Percentiles rank a stretch among this genome's conserved stretches.
phyloP scores from a whole-genome alignment of 306 rosid genomes.

The Gleditsia sinensis region DNA sequence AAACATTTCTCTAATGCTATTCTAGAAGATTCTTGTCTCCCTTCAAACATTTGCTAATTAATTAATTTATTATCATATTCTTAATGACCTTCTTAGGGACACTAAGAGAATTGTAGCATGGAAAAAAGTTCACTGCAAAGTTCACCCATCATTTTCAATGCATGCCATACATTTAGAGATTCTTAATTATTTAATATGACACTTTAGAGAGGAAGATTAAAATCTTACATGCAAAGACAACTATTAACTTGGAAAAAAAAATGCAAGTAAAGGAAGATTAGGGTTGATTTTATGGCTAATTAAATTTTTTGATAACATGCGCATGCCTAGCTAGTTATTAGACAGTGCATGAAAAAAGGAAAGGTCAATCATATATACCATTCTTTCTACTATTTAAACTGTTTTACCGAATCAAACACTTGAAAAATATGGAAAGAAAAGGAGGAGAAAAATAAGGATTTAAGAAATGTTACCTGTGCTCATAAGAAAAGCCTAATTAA shows the following conservation, averaged over 20 bases:
- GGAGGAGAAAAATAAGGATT: constrained; percentile 10
- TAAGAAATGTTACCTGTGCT: constrained; percentile 33
- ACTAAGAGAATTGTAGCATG: constrained; percentile 32
- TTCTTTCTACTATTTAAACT: no score
- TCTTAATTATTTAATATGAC: neutral
- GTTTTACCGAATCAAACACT: neutral
- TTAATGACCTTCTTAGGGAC: constrained; percentile 31
- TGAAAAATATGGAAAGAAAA: neutral
- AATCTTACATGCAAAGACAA: neutral
- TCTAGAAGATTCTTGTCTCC: constrained; percentile 50
- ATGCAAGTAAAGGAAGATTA: neutral
- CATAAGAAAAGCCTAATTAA: constrained; percentile 29
- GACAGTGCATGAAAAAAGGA: neutral
- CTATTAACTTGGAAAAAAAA: neutral
- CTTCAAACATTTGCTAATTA: constrained; percentile 20
- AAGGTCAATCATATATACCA: neutral
- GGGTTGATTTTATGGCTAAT: constrained; percentile 25
- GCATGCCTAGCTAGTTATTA: constrained; percentile 31
- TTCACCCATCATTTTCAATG: constrained; percentile 26
- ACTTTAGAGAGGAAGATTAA: neutral
- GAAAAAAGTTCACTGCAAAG: constrained; percentile 30
- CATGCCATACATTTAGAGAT: constrained; percentile 29
- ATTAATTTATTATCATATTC: constrained; percentile 14
- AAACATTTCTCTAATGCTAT: constrained; percentile 41
- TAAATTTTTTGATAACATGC: constrained; percentile 12